phyloP scores from a whole-genome alignment of 345 rosid species.

The Turritis glabra region DNA sequence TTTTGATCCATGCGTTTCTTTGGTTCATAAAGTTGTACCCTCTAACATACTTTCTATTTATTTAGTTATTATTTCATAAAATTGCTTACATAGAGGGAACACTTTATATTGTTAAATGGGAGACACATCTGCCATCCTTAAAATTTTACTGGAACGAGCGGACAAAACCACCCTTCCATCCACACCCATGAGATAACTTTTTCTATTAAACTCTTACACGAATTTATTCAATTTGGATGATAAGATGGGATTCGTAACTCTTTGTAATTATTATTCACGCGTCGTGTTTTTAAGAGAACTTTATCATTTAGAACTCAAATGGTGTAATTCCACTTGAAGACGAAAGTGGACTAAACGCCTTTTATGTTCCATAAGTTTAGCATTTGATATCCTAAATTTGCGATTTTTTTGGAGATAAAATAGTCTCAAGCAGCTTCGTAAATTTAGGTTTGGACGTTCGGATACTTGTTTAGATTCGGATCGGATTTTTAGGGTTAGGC shows the following conservation, averaged over 20 bases:
- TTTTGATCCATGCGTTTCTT: no score
- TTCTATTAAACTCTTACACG: neutral
- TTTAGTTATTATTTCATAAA: neutral
- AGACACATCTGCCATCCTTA: neutral
- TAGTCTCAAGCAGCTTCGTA: conserved; percentile 3
- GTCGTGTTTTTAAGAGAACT: neutral
- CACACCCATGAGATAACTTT: neutral
- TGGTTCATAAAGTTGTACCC: no score
- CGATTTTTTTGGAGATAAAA: neutral
- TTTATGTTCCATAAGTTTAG: neutral
- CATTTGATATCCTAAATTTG: neutral
- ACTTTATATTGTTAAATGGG: neutral
- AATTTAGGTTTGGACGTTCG: no score
- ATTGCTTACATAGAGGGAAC: neutral
- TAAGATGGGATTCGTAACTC: neutral
- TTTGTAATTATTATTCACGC: neutral
- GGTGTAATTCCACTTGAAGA: neutral
- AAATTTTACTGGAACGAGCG: neutral
- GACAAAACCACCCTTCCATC: neutral
- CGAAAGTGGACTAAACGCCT: neutral
- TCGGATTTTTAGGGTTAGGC: no score
- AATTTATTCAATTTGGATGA: neutral
- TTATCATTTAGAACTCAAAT: neutral
- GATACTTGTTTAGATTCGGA: no score
- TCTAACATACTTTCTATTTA: neutral